phyloP scores from a whole-genome alignment of 2,329 filamentous ascomycete genomes.

The Magnaporthiopsis rhizophila region DNA sequence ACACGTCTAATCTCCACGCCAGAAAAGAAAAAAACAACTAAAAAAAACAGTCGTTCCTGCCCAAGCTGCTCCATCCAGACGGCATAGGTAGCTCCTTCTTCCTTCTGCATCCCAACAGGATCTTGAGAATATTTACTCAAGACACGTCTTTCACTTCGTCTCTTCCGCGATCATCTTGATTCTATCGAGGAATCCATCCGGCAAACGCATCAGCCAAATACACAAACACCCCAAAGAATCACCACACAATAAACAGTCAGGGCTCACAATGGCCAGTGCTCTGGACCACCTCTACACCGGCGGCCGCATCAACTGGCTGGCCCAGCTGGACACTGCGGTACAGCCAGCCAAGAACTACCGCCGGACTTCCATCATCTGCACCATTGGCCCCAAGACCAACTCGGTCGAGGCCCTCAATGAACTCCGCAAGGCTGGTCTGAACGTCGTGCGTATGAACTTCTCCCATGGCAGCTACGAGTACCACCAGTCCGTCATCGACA shows the following conservation, averaged over 20 bases:
- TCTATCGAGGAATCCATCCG: not conserved
- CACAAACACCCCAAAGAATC: too few species aligned
- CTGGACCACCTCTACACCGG: conserved; percentile 80
- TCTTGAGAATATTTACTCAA: not conserved
- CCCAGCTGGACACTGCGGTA: conserved; percentile 79
- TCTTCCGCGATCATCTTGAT: not conserved
- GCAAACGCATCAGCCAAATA: too few species aligned
- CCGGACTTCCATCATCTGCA: conserved; percentile 96
- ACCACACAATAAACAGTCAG: not conserved
- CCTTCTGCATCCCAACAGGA: not conserved
- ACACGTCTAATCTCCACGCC: not conserved
- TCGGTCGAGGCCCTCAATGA: conserved; percentile 94
- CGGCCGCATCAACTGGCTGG: conserved; percentile 58
- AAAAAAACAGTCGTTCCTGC: not conserved
- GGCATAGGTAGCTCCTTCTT: not conserved
- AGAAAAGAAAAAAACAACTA: not conserved
- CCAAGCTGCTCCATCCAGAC: not conserved
- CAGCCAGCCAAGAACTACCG: conserved; percentile 83
- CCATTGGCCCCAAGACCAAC: conserved; percentile 99
- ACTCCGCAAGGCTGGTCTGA: conserved; percentile 83
- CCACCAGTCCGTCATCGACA: conserved; percentile 88
- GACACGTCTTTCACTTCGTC: not conserved
- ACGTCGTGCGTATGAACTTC: conserved; percentile 99
- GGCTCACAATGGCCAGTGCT: conserved; percentile 52
- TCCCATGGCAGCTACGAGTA: conserved; percentile 93